A percentile compares a stretch with the other conserved stretches of the same genome.
These are phyloP conservation scores for Chlamydomonas sp. DNA, from an alignment of 139 green algal species.

Conservation along the genomic window DNA sequence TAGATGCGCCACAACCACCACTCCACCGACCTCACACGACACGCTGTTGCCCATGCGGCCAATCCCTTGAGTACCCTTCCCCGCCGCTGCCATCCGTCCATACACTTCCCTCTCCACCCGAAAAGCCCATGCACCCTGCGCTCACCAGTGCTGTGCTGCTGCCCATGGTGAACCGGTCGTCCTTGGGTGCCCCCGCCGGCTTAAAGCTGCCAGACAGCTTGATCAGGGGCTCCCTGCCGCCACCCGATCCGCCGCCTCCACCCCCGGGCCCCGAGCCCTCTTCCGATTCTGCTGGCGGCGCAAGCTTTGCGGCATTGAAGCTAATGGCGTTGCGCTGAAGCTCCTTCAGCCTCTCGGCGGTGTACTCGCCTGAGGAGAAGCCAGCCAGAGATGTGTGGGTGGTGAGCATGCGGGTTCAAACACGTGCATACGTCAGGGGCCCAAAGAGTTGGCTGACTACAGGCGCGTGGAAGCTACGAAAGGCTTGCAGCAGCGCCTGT, in stretches of 20 bases:
- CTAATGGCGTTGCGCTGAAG: constrained; percentile 62
- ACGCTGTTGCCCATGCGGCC: too few species aligned
- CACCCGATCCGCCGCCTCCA: neutral
- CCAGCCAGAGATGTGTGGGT: neutral
- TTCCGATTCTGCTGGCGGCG: neutral
- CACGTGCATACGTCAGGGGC: too few species aligned
- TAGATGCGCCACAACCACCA: too few species aligned
- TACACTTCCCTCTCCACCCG: neutral
- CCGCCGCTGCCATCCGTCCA: neutral
- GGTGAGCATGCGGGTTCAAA: neutral
- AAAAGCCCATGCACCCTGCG: neutral
- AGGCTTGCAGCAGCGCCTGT: too few species aligned
- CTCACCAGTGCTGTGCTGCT: constrained; percentile 29
- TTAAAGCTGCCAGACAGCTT: constrained; percentile 85
- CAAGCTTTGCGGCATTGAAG: constrained; percentile 45
- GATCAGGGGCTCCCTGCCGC: constrained; percentile 46
- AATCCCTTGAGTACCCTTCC: neutral
- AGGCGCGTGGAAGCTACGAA: too few species aligned
- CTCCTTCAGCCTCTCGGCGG: constrained; percentile 64
- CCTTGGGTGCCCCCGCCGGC: constrained; percentile 48
- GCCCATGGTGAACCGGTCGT: constrained; percentile 57
- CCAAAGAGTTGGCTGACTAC: too few species aligned
- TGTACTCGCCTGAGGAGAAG: constrained; percentile 70
- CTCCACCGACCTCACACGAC: too few species aligned
- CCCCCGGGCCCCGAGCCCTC: neutral